Percentiles rank a stretch among this genome's conserved stretches.
Evolutionary conservation across 768 basidiomycete species (phyloP).

Genomic region (Pulveroboletus sp.): DNA sequence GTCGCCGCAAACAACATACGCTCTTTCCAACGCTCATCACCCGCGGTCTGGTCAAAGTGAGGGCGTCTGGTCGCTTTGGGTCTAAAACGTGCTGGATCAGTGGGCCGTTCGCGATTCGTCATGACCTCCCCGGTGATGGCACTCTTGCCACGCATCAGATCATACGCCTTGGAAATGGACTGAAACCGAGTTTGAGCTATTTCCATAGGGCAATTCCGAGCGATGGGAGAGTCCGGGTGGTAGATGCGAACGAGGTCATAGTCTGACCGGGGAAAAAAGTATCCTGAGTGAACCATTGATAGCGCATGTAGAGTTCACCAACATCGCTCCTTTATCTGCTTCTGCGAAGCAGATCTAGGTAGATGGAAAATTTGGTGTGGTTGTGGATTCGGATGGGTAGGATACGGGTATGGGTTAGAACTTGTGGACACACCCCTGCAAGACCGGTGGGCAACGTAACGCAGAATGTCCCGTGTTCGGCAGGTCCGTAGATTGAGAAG

Average conservation of each 20-base stretch:
- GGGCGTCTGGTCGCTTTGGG: conserved; percentile 37
- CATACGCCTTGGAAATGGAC: conserved; percentile 67
- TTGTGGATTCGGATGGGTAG: conserved; percentile 47
- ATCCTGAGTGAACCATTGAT: neutral
- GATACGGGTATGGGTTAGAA: conserved; percentile 47
- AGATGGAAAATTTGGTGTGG: conserved; percentile 67
- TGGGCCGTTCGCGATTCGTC: conserved; percentile 13
- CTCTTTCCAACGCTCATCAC: conserved; percentile 70
- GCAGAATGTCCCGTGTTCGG: conserved; percentile 6
- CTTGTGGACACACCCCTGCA: conserved; percentile 19
- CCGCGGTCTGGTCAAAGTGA: conserved; percentile 41
- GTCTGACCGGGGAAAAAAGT: conserved; percentile 39
- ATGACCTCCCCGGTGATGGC: conserved; percentile 17
- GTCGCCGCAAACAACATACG: conserved; percentile 54
- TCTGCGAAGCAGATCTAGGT: conserved; percentile 46
- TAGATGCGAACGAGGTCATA: conserved; percentile 79
- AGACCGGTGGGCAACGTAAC: neutral
- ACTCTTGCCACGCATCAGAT: conserved; percentile 52
- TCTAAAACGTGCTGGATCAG: conserved; percentile 42
- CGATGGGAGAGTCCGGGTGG: conserved; percentile 65
- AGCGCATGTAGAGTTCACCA: conserved; percentile 19
- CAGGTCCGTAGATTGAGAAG: conserved; percentile 3
- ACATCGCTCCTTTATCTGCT: conserved; percentile 61
- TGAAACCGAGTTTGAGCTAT: conserved; percentile 65
- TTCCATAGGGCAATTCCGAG: conserved; percentile 41